Conservation (phyloP, 805 yeast genomes). For the Kodamaea laetipori region DNA sequence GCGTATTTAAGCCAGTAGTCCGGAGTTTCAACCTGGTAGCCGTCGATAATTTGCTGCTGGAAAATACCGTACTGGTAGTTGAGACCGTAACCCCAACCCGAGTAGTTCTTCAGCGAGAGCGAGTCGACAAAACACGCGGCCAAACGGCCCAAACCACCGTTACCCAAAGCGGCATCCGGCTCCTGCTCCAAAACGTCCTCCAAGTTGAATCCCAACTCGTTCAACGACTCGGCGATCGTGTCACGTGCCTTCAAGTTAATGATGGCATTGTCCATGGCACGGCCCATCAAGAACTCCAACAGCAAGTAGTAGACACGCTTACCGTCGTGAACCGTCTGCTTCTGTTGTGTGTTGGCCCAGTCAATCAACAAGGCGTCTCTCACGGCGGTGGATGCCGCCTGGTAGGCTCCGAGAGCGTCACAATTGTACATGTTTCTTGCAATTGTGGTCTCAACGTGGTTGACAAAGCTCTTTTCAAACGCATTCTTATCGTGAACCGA, state of each 20-base stretch:
- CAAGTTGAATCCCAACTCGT: constrained; percentile 80
- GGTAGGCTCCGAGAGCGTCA: constrained; percentile 90
- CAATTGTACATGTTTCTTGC: constrained; percentile 93
- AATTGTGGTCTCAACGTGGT: constrained; percentile 86
- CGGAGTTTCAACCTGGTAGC: constrained; percentile 92
- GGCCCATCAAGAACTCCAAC: constrained; percentile 89
- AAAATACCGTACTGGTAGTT: constrained; percentile 94
- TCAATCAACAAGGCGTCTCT: constrained; percentile 79
- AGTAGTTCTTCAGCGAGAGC: constrained; percentile 78
- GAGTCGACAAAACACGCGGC: constrained; percentile 96
- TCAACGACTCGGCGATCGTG: constrained; percentile 46
- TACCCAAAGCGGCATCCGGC: constrained; percentile 93
- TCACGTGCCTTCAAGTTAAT: constrained; percentile 75
- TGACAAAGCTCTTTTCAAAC: constrained; percentile 69
- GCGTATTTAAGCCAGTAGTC: constrained; percentile 90
- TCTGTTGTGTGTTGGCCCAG: constrained; percentile 93
- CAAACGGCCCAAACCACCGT: constrained; percentile 92
- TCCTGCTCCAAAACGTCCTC: constrained; percentile 86
- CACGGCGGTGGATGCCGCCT: constrained; percentile 77
- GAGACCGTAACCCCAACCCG: constrained; percentile 96
- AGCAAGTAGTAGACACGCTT: constrained; percentile 87
- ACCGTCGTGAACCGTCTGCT: constrained; percentile 78
- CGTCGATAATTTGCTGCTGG: constrained; percentile 84
- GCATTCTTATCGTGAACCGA: constrained; percentile 44
- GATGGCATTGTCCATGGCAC: constrained; percentile 92